Evolutionary conservation across 192 early-diverging fungal genomes (phyloP).

Genomic region (Entophlyctis luteolus): DNA sequence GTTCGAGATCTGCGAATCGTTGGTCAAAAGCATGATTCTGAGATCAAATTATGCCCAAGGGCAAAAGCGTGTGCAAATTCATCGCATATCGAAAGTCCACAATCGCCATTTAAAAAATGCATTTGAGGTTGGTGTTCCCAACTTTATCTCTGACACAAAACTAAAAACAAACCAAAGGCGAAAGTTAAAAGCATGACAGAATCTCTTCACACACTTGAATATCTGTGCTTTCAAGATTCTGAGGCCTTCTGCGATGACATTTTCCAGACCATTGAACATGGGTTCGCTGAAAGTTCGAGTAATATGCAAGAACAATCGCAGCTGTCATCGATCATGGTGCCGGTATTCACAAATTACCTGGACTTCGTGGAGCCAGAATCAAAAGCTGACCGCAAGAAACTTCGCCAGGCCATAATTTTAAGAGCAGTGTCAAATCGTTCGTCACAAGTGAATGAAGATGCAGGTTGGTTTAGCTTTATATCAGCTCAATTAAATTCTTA

Average conservation of each 20-base stretch:
- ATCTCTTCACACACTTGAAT: conserved; percentile 22
- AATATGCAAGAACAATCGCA: neutral
- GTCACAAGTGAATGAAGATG: neutral
- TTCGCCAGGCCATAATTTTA: conserved; percentile 42
- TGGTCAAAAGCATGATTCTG: conserved; percentile 43
- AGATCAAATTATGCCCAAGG: conserved; percentile 20
- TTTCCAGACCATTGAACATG: conserved; percentile 48
- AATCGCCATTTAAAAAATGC: conserved; percentile 45
- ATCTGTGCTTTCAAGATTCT: conserved; percentile 41
- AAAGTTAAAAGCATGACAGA: conserved; percentile 17
- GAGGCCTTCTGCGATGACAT: conserved; percentile 27
- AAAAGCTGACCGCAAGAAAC: conserved; percentile 17
- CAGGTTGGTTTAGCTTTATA: neutral
- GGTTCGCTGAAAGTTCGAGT: conserved; percentile 20
- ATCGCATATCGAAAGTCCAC: conserved; percentile 50
- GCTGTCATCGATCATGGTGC: neutral
- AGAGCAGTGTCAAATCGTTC: conserved; percentile 6
- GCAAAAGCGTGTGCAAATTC: conserved; percentile 43
- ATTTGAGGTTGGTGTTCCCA: conserved; percentile 38
- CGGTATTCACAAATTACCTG: conserved; percentile 17
- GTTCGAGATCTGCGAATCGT: conserved; percentile 43
- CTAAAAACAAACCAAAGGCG: neutral
- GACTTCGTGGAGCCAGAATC: conserved; percentile 15
- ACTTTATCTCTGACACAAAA: neutral
- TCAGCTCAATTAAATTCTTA: too few relatives aligned